phyloP scores from a whole-genome alignment of 345 rosid genomes.

The Salix brachista region DNA sequence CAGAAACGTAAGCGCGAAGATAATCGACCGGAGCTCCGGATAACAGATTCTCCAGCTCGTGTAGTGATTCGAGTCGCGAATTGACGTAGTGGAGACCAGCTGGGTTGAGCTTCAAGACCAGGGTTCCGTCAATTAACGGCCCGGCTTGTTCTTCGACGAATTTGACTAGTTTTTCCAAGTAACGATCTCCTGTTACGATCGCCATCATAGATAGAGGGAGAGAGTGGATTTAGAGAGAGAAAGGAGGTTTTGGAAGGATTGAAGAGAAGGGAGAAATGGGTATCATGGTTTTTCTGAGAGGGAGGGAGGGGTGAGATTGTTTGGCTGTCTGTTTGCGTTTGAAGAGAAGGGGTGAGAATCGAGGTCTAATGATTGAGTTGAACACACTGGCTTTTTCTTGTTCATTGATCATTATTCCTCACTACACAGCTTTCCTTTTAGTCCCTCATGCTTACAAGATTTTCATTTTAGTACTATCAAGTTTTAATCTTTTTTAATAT shows the following conservation, averaged over 20 bases:
- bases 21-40: constrained; percentile 93
- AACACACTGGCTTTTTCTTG: neutral
- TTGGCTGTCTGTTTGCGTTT: too few species aligned
- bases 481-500: too few species aligned
- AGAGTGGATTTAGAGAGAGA: constrained; percentile 19
- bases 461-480: too few species aligned
- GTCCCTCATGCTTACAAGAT: too few species aligned
- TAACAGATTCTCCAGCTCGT: constrained; percentile 76
- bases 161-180: constrained; percentile 67
- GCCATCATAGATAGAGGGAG: constrained; percentile 40
- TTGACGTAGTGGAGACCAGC: constrained; percentile 95
- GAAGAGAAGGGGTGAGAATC: constrained; percentile 5
- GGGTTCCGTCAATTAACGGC: constrained; percentile 55
- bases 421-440: too few species aligned
- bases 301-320: neutral
- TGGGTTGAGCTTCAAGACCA: constrained; percentile 83
- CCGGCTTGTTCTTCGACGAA: constrained; percentile 81
- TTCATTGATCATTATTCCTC: too few species aligned
- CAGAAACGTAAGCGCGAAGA: constrained; percentile 92
- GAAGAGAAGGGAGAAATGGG: constrained; percentile 22
- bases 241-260: constrained; percentile 34
- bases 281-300: constrained; percentile 25
- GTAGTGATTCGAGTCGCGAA: constrained; percentile 82
- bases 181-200: constrained; percentile 94
- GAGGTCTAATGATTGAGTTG: constrained; percentile 21